Base-by-base conservation (phyloP, 1,139 yeast genomes). In the Zygosaccharomyces sapae region DNA sequence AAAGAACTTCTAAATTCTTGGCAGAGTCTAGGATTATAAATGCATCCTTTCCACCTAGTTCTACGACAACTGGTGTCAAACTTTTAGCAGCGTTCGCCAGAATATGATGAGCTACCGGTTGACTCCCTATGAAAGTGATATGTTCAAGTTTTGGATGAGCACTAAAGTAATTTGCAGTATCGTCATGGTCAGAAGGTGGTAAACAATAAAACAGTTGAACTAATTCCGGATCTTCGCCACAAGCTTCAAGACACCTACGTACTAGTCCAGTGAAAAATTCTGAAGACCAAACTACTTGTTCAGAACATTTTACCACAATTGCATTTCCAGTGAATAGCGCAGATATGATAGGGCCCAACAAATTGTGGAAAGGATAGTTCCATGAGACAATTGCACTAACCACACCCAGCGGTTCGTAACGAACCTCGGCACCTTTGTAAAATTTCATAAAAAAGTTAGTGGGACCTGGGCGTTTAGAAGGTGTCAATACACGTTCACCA, bases 41-140 rank as follows among this genome's bases (percentile, higher is more conserved):
- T 0, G 97, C 85, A 66, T 92, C 98, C 63, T 92, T 92, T 19
- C 98, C 98, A 33, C 98, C 98, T 30, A 92, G 74, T 67, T 92
- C 98, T 5, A 88, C 90, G 30, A 90, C 97, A 45, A 92, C 89
- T 0, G 97, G 98, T 0, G 95, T 89, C 58, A 92, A 71, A 19
- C 86, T 77, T 53, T 80, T 79, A 31, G 96, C 78, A 2, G 97
- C 97, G 42, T 88, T 86, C 43, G 74, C 75, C 30, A 85, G 82
- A 13, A 92, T 96, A 53, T 81, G 81, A 59, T 88, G 92, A 2
- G 97, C 97, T 33, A 92, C 95, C 1, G 89, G 88, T 53, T 86
- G 80, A n/a, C 96, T 86, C 1, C 98, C 98, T 61, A 92, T 92
- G 61, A 92, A 92, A 0, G 98, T 92, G 50, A 92, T 80, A 65